phyloP scores from a whole-genome alignment of 176 grass and related monocot genomes.

The Pontederia paniculata region DNA sequence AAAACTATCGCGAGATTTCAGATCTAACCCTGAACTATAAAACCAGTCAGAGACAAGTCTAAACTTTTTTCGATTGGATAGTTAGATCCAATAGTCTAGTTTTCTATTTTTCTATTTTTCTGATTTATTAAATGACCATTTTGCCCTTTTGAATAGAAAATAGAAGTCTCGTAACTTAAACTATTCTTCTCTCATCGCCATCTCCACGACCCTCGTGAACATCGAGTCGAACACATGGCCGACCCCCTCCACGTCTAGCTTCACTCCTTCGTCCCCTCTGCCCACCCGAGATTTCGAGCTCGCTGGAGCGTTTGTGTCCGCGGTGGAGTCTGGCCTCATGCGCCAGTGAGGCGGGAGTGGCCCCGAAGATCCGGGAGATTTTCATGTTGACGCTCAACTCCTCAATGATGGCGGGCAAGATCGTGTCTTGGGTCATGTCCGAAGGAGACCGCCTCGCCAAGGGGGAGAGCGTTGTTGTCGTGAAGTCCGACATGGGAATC shows the following conservation, averaged over 20 bases:
- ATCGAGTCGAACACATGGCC: constrained; percentile 39
- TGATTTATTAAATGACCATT: no score
- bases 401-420: constrained; percentile 98
- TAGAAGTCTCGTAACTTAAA: no score
- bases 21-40: no score
- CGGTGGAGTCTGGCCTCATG: neutral
- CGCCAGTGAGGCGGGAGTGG: constrained; percentile 28
- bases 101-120: no score
- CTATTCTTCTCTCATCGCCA: neutral
- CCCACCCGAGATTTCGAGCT: constrained; percentile 9
- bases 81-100: no score
- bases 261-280: constrained; percentile 32
- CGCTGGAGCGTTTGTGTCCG: constrained; percentile 9
- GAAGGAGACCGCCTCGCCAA: constrained; percentile 82
- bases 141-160: no score
- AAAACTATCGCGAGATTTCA: no score
- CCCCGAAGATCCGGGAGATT: constrained; percentile 97
- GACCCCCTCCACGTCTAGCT: constrained; percentile 43
- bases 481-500: constrained; percentile 98
- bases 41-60: no score
- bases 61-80: no score
- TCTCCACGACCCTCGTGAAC: neutral
- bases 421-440: constrained; percentile 72
- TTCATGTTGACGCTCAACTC: constrained; percentile 98
- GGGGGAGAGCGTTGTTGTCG: constrained; percentile 90